Evolutionary conservation across 2,329 filamentous ascomycete genomes (phyloP).

Genomic region (Botrytis squamosa): DNA sequence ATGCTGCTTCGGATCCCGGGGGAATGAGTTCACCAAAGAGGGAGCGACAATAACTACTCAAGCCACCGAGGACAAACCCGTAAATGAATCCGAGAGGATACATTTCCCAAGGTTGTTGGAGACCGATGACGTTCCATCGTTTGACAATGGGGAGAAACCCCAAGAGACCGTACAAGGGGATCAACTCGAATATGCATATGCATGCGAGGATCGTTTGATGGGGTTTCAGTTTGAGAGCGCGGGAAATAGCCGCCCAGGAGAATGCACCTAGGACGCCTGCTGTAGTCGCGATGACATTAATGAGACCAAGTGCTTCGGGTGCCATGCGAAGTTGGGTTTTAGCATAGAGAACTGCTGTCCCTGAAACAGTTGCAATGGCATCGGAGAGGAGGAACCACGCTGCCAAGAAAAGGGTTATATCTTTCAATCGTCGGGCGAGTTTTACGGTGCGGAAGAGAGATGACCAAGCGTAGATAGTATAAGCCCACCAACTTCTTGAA

Average conservation of each 20-base stretch:
- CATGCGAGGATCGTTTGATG: constrained; percentile 87
- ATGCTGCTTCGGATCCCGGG: constrained; percentile 88
- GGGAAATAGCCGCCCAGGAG: constrained; percentile 78
- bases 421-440: constrained; percentile 67
- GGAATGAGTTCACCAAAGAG: constrained; percentile 92
- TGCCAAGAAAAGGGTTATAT: constrained; percentile 74
- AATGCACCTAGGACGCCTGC: constrained; percentile 86
- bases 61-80: constrained; percentile 87
- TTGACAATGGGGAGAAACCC: constrained; percentile 82
- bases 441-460: constrained; percentile 77
- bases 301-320: constrained; percentile 81
- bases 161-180: constrained; percentile 85
- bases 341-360: constrained; percentile 91
- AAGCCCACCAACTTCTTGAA: constrained; percentile 57
- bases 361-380: constrained; percentile 88
- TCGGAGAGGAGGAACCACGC: constrained; percentile 96
- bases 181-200: constrained; percentile 84
- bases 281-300: constrained; percentile 86
- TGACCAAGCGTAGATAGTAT: constrained; percentile 80
- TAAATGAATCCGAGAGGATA: constrained; percentile 88
- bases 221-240: constrained; percentile 65
- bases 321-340: constrained; percentile 91
- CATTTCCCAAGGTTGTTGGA: constrained; percentile 96
- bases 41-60: constrained; percentile 87
- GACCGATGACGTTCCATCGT: constrained; percentile 70